Evolutionary conservation across 176 grass and related monocot genomes (phyloP), one percentile per base, ranked within the genome.

Genomic region (Chrysopogon serrulatus): DNA sequence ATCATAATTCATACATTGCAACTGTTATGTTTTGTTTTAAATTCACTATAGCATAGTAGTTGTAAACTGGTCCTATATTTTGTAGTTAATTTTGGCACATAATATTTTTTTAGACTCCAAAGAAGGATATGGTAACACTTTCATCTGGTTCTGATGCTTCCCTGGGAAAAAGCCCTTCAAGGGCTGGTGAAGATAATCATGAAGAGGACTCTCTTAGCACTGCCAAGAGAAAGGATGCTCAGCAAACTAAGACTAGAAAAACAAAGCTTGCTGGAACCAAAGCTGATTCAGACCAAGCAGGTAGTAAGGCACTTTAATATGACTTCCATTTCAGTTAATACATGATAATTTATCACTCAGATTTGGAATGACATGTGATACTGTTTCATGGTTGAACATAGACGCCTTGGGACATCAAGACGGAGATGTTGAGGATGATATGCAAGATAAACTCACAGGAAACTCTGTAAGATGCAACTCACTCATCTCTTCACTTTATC

Each of bases 381-480:
- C 14, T 63, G 10, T 71, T 53, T 82, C 39, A 71, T 82, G 24
- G 27, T 59, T n/a, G 54, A 72, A 71, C 73, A n/a, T n/a, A n/a
- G n/a, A n/a, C n/a, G n/a, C n/a, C n/a, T n/a, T n/a, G n/a, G n/a
- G n/a, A n/a, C n/a, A 82, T 57, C 56, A 31, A 24, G 83, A 86
- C 24, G 88, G 14, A 83, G 78, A 77, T 86, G 79, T 39, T 32
- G 89, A 90, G 12, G 82, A 85, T 83, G 65, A 80, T n/a, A 35
- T 72, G 56, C 61, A 76, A 68, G 87, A 85, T 26, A 91, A 87
- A 75, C 82, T 67, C 87, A 39, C 63, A 17, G 90, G 78, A n/a
- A 68, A 88, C 62, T 71, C 77, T 71, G 92, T 94, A 92, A 73
- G 84, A 69, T 45, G 5, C 34, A 34, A 14, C 19, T 65, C 10